phyloP scores from a whole-genome alignment of 2,329 filamentous ascomycete genomes.

The Neonectria sp. region DNA sequence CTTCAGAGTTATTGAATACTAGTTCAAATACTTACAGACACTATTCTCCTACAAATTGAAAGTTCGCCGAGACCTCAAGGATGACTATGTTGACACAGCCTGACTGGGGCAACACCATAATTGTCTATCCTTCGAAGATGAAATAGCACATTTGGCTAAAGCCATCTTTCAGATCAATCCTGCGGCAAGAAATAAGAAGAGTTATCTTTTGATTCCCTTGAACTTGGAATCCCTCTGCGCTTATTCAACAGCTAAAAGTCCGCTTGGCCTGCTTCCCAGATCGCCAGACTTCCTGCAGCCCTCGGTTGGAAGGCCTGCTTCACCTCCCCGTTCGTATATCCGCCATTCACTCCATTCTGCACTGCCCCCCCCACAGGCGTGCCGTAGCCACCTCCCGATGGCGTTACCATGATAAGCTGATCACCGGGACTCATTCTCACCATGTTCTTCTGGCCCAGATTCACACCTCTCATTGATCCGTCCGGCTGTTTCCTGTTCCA shows the following conservation, averaged over 20 bases:
- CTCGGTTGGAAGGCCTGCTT: neutral
- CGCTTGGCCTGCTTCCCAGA: neutral
- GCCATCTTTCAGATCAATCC: no score
- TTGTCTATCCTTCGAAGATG: no score
- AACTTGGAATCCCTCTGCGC: neutral
- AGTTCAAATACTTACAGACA: no score
- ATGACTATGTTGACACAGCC: no score
- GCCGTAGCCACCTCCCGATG: constrained; percentile 36
- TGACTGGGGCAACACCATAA: no score
- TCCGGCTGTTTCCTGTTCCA: constrained; percentile 65
- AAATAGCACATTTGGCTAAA: no score
- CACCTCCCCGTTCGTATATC: neutral
- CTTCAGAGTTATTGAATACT: no score
- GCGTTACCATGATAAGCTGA: constrained; percentile 33
- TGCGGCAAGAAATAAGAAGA: no score
- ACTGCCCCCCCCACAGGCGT: neutral
- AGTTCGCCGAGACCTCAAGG: no score
- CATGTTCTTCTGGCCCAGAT: constrained; percentile 30
- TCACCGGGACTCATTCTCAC: constrained; percentile 35
- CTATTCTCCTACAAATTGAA: no score
- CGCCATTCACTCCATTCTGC: neutral
- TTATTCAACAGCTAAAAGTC: neutral
- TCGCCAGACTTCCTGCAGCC: neutral
- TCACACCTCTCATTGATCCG: constrained; percentile 51
- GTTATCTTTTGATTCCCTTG: no score